phyloP scores from a whole-genome alignment of 2,329 filamentous ascomycete species.

The Nemania diffusa region DNA sequence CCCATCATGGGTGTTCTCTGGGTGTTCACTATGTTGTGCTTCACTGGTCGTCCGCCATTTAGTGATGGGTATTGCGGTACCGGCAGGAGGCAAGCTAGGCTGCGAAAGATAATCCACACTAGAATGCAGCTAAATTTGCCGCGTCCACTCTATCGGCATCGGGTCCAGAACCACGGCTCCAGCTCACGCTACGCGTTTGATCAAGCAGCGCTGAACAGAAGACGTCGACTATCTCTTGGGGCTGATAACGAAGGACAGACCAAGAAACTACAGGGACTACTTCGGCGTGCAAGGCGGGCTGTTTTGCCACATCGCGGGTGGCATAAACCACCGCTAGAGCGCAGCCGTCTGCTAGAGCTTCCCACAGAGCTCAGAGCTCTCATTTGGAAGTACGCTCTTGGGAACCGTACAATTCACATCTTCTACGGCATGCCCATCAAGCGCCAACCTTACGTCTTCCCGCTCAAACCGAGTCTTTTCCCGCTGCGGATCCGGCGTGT shows the following conservation, averaged over 20 bases:
- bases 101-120: background rate
- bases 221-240: constrained; percentile 9
- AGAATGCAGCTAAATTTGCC: constrained; percentile 14
- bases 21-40: constrained; percentile 2
- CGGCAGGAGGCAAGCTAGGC: background rate
- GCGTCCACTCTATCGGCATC: constrained; percentile 18
- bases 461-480: constrained; percentile 4
- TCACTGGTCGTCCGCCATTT: constrained; percentile 6
- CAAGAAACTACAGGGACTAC: constrained; percentile 1
- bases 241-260: constrained; percentile 2
- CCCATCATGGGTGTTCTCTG: constrained; percentile 1
- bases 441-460: constrained; percentile 6
- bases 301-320: background rate
- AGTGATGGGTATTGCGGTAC: constrained; percentile 3
- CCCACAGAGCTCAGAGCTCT: constrained; percentile 19
- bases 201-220: constrained; percentile 7
- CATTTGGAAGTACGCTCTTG: constrained; percentile 16
- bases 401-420: constrained; percentile 19
- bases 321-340: constrained; percentile 8
- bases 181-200: background rate
- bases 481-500: background rate
- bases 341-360: constrained; percentile 7
- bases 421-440: constrained; percentile 8
- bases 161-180: background rate
- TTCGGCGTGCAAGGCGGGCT: background rate